Percentiles rank a stretch among this genome's conserved stretches.
Conservation (phyloP, 768 basidiomycete species). For the Suillus subluteus region DNA sequence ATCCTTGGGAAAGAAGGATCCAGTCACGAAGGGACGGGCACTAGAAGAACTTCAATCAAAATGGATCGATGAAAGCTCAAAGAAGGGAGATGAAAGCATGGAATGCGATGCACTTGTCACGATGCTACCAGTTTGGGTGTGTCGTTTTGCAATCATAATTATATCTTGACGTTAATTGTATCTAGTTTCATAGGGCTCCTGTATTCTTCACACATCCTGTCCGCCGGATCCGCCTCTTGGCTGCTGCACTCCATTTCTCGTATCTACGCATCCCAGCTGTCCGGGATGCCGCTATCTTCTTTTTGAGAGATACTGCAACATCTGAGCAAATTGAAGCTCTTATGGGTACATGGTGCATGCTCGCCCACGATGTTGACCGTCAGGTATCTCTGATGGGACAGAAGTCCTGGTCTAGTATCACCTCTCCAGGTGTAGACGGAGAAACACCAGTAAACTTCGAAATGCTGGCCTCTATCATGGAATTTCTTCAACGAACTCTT, state of each 20-base stretch:
- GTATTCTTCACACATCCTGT: slow-evolving; percentile 80
- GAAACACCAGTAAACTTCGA: slow-evolving; percentile 8
- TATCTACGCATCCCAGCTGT: slow-evolving; percentile 60
- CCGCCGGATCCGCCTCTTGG: slow-evolving; percentile 68
- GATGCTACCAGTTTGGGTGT: slow-evolving; percentile 91
- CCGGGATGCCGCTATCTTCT: slow-evolving; percentile 51
- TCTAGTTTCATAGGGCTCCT: slow-evolving; percentile 85
- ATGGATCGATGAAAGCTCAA: slow-evolving; percentile 63
- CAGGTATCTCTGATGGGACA: slow-evolving; percentile 53
- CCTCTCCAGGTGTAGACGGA: slow-evolving; percentile 19
- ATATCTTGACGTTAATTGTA: slow-evolving; percentile 14
- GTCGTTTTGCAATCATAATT: slow-evolving; percentile 33
- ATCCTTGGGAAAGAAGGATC: slow-evolving; percentile 87
- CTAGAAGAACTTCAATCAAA: slow-evolving; percentile 77
- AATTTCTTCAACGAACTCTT: slow-evolving; percentile 56
- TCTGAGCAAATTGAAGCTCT: slow-evolving; percentile 56
- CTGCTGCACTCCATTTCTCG: slow-evolving; percentile 63
- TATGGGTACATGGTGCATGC: slow-evolving; percentile 74
- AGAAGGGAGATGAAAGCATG: slow-evolving; percentile 45
- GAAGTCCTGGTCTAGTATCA: slow-evolving; percentile 55
- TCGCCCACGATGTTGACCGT: slow-evolving; percentile 73
- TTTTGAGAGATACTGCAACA: slow-evolving; percentile 51
- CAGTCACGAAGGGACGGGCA: slow-evolving; percentile 80
- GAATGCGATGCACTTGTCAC: slow-evolving; percentile 44
- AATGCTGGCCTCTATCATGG: slow-evolving; percentile 42